Evolutionary conservation across 306 rosid species (phyloP).

Genomic region (Gillenia trifoliata): DNA sequence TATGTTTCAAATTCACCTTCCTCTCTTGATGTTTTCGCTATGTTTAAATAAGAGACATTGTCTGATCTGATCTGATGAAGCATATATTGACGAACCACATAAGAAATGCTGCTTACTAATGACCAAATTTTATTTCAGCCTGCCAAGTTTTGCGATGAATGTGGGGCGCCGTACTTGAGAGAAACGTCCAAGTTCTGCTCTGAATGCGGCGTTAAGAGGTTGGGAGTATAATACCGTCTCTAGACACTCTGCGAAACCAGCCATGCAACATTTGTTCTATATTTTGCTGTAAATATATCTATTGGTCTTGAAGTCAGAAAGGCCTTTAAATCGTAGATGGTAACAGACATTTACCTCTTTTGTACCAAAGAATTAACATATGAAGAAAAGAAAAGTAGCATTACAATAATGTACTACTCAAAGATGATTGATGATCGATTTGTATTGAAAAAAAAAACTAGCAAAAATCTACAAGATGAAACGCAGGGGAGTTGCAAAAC

Average conservation of each 20-base stretch:
- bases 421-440: too few species aligned
- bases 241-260: neutral
- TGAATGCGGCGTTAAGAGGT: conserved; percentile 84
- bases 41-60: neutral
- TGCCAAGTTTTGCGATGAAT: conserved; percentile 90
- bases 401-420: too few species aligned
- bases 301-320: too few species aligned
- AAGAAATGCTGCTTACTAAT: neutral
- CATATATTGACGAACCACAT: neutral
- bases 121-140: conserved; percentile 44
- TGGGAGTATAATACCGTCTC: conserved; percentile 44
- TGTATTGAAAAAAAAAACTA: too few species aligned
- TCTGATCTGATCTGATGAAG: neutral
- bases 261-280: neutral
- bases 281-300: neutral
- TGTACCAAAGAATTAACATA: too few species aligned
- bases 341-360: neutral
- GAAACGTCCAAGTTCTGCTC: conserved; percentile 94
- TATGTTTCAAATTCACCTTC: neutral
- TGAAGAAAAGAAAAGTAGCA: too few species aligned
- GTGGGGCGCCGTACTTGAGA: conserved; percentile 80
- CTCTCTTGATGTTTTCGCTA: neutral
- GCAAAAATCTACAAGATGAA: too few species aligned
- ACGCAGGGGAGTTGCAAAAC: too few species aligned
- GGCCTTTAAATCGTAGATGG: too few species aligned